A percentile compares a stretch with the other conserved stretches of the same genome.
Evolutionary conservation across 805 yeast species (phyloP).

Genomic region (Cephaloascus albidus): DNA sequence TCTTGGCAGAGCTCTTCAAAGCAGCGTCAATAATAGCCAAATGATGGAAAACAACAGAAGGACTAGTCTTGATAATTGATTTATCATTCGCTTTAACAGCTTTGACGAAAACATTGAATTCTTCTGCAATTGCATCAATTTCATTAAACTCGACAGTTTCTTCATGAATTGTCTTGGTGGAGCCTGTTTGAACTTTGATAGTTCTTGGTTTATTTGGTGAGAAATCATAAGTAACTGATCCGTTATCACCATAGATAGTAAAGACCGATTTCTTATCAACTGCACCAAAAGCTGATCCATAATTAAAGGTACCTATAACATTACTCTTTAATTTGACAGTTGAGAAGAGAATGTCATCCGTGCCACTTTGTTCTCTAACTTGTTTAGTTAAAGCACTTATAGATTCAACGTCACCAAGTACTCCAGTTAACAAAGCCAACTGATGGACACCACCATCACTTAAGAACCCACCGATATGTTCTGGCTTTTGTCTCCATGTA

Average conservation of each 20-base stretch:
- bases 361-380: conserved; percentile 67
- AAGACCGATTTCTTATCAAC: conserved; percentile 60
- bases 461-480: conserved; percentile 87
- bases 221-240: conserved; percentile 63
- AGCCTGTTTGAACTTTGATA: conserved; percentile 20
- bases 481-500: conserved; percentile 82
- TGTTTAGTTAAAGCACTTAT: conserved; percentile 75
- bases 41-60: conserved; percentile 83
- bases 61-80: conserved; percentile 44
- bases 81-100: conserved; percentile 63
- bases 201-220: conserved; percentile 40
- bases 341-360: conserved; percentile 73
- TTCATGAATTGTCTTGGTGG: conserved; percentile 17
- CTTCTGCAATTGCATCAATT: conserved; percentile 32
- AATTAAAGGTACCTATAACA: conserved; percentile 75
- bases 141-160: conserved; percentile 29
- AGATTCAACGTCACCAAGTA: conserved; percentile 64
- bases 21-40: conserved; percentile 86
- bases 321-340: conserved; percentile 48
- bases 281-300: conserved; percentile 83
- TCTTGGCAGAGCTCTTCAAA: conserved; percentile 52
- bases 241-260: conserved; percentile 70
- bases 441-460: conserved; percentile 98
- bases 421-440: conserved; percentile 74
- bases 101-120: conserved; percentile 38